phyloP scores from a whole-genome alignment of 352 stramenopile genomes.

The Phytophthora rubi region DNA sequence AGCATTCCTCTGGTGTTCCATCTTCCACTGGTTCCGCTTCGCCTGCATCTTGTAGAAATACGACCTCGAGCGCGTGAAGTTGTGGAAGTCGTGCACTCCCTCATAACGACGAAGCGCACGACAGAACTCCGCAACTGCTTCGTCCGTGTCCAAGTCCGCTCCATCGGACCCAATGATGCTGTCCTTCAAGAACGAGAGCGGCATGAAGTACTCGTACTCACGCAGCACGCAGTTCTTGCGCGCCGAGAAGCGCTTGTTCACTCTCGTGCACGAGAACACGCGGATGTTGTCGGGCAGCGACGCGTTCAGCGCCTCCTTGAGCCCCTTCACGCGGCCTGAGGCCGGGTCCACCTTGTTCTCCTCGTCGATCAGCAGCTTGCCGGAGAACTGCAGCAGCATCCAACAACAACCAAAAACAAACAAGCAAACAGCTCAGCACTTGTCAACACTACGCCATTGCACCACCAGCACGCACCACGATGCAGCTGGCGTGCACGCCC shows the following conservation, averaged over 20 bases:
- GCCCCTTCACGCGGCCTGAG: conserved; percentile 62
- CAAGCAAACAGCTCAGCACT: neutral
- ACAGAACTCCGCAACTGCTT: conserved; percentile 56
- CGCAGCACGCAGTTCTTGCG: conserved; percentile 87
- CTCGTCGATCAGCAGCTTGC: conserved; percentile 88
- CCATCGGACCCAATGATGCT: conserved; percentile 39
- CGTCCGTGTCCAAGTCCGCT: conserved; percentile 44
- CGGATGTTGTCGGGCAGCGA: conserved; percentile 81
- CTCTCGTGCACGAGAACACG: conserved; percentile 87
- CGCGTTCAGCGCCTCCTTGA: conserved; percentile 78
- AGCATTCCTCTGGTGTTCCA: conserved; percentile 18
- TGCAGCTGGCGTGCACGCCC: conserved; percentile 90
- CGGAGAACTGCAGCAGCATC: conserved; percentile 66
- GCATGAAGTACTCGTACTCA: conserved; percentile 93
- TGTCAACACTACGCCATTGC: neutral
- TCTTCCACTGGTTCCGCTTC: conserved; percentile 37
- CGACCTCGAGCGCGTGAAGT: conserved; percentile 87
- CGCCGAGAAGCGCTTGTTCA: conserved; percentile 91
- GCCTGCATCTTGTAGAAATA: conserved; percentile 81
- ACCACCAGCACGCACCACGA: conserved; percentile 68
- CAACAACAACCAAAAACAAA: conserved; percentile 7
- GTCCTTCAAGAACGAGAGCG: conserved; percentile 71
- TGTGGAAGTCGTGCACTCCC: conserved; percentile 92
- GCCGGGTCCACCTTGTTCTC: conserved; percentile 61
- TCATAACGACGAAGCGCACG: conserved; percentile 69